Percentiles rank a stretch among this genome's conserved stretches.
These are phyloP conservation scores for Rubia yunnanensis DNA, from an alignment of 257 asterid species.

Conservation along the genomic window DNA sequence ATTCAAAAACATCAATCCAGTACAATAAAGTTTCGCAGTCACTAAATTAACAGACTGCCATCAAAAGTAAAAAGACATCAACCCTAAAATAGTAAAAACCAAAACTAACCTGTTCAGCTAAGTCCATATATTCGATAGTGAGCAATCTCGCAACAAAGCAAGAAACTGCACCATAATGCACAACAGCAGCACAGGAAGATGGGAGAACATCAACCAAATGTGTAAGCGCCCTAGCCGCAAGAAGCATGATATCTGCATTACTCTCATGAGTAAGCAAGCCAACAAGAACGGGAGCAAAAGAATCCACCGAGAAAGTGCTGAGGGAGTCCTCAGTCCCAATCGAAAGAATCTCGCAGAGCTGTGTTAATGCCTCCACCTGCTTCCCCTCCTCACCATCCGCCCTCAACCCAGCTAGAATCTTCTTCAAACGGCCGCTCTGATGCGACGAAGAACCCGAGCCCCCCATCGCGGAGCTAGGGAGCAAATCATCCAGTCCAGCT, in stretches of 20 bases:
- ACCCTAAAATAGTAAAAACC: background rate
- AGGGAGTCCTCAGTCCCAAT: slow-evolving; percentile 94
- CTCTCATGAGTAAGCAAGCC: slow-evolving; percentile 86
- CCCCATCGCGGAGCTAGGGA: slow-evolving; percentile 83
- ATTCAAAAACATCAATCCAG: background rate
- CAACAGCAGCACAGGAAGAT: slow-evolving; percentile 92
- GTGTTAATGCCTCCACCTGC: slow-evolving; percentile 91
- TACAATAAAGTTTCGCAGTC: background rate
- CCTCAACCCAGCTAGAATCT: slow-evolving; percentile 82
- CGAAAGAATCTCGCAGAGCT: slow-evolving; percentile 91
- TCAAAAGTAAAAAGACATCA: background rate
- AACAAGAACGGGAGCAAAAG: slow-evolving; percentile 95
- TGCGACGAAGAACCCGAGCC: slow-evolving; percentile 67
- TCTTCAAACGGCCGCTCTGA: slow-evolving; percentile 78
- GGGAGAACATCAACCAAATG: slow-evolving; percentile 97
- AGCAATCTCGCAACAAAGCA: slow-evolving; percentile 90
- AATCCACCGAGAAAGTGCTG: slow-evolving; percentile 89
- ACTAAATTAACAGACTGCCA: background rate
- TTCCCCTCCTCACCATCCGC: slow-evolving; percentile 98
- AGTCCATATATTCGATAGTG: slow-evolving; percentile 96
- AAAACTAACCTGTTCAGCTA: slow-evolving; percentile 91
- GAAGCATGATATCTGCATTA: slow-evolving; percentile 93
- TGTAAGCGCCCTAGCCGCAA: slow-evolving; percentile 96
- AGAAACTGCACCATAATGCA: slow-evolving; percentile 94
- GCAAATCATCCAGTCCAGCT: slow-evolving; percentile 92